Evolutionary conservation across 1,284 basidiomycete genomes (phyloP).

Genomic region (Boletus sp.): DNA sequence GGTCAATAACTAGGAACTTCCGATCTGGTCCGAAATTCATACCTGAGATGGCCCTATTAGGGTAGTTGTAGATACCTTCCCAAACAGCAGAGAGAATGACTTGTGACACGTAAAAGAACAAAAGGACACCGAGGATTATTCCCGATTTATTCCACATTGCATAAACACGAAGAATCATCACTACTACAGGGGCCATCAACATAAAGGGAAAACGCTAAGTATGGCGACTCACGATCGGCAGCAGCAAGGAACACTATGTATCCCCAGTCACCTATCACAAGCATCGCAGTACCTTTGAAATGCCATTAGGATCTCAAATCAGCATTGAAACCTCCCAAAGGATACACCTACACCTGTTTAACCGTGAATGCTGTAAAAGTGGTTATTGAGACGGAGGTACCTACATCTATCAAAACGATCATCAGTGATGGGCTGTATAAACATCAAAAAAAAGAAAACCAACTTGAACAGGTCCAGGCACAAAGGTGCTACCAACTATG

Average conservation of each 20-base stretch:
- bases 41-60: slow-evolving; percentile 10
- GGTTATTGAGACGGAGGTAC: not conserved
- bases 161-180: slow-evolving; percentile 22
- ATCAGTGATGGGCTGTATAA: not conserved
- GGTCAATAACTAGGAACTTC: not conserved
- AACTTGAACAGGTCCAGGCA: slow-evolving; percentile 12
- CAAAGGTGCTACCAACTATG: slow-evolving; percentile 9
- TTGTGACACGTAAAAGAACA: slow-evolving; percentile 6
- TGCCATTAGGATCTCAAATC: not conserved
- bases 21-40: not conserved
- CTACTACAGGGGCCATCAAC: slow-evolving; percentile 13
- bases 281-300: slow-evolving; percentile 11
- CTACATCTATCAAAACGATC: slow-evolving; percentile 6
- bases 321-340: not conserved
- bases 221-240: slow-evolving; percentile 13
- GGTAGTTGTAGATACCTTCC: slow-evolving; percentile 9
- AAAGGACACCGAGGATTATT: slow-evolving; percentile 9
- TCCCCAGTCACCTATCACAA: slow-evolving; percentile 14
- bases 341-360: slow-evolving; percentile 10
- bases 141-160: slow-evolving; percentile 19
- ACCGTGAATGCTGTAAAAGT: not conserved
- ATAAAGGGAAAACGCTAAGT: not conserved
- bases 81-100: slow-evolving; percentile 8
- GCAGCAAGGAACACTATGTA: slow-evolving; percentile 17
- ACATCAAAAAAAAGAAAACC: not conserved